Conservation (phyloP, 108 stramenopile species). For the Aureococcus anophagefferens region DNA sequence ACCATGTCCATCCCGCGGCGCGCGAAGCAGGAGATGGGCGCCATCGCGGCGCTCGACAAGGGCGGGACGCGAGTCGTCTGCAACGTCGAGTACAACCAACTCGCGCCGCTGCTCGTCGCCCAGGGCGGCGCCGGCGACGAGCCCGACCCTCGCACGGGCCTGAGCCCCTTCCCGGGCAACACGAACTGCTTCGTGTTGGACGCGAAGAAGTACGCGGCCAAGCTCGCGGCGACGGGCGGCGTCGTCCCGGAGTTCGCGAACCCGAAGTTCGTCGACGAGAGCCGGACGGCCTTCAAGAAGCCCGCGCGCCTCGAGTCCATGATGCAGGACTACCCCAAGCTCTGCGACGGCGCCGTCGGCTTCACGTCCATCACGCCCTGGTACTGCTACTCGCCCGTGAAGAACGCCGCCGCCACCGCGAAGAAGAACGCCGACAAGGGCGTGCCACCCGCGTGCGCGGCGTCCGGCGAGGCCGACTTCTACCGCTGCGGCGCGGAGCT, state of each 20-base stretch:
- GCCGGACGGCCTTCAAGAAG: conserved; percentile 38
- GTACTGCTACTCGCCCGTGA: conserved; percentile 41
- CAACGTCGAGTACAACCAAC: too few species aligned
- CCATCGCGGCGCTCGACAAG: conserved; percentile 31
- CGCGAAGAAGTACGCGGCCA: conserved; percentile 63
- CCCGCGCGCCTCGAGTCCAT: conserved; percentile 52
- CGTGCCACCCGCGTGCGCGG: conserved; percentile 29
- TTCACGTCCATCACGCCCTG: conserved; percentile 40
- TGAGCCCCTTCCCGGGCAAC: conserved; percentile 87
- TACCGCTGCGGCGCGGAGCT: background rate
- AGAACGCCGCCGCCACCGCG: conserved; percentile 40
- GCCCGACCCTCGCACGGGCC: conserved; percentile 75
- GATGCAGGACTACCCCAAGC: conserved; percentile 57
- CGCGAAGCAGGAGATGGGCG: conserved; percentile 56
- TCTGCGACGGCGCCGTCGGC: conserved; percentile 34
- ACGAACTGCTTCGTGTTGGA: conserved; percentile 87
- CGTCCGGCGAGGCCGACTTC: conserved; percentile 35
- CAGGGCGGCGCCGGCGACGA: conserved; percentile 72
- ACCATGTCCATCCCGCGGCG: conserved; percentile 89
- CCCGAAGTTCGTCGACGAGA: conserved; percentile 41
- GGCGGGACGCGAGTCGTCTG: conserved; percentile 28
- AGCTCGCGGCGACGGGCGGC: conserved; percentile 46
- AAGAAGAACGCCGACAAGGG: conserved; percentile 18
- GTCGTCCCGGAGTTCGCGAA: conserved; percentile 39
- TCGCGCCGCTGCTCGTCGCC: conserved; percentile 69